Base-by-base conservation (phyloP, 2,329 filamentous ascomycete species). In the Neocatenulostroma microsporum region DNA sequence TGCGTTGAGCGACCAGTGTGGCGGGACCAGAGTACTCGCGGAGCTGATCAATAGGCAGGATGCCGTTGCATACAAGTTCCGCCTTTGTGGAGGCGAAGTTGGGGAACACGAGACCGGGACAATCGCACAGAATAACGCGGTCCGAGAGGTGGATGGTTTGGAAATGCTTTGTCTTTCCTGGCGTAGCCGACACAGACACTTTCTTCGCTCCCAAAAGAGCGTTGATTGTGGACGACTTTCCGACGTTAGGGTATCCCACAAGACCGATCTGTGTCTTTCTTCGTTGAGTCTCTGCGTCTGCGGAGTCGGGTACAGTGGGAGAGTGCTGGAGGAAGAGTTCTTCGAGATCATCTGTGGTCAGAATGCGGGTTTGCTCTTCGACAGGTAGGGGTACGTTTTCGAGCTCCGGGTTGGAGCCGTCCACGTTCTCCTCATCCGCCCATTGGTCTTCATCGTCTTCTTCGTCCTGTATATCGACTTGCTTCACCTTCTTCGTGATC, bases 211-310 rank as follows among this genome's bases (percentile, higher is more conserved):
- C 93, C 40, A 96, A 88, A n/a, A 98, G 75, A 27, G 91, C 89
- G 67, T 98, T 98, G 72, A 98, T 98, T 12, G 91, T 98, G 32
- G 88, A 95, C 1, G 93, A 98, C 67, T 98, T 98, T 66, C 91
- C 91, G 46, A 98, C 91, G 67, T 98, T 98, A 55, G 91, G 91
- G 64, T 98, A 98, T 41, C 91, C 91, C 24, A 98, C 91, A 14
- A 98, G 72, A 51, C 91, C 91, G 49, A 98, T 91, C 47, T 86
- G 80, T 4, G 88, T 81, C 62, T 93, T 95, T 36, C 70, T 64
- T 41, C 66, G 68, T 25, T 65, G 59, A 28, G 59, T 70, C 64
- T 43, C 37, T 30, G 34, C 21, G 27, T n/a, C 21, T 20, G 20
- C 21, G 13, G 17, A 9, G 5, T 40, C 36, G 11, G 51, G 46